Evolutionary conservation across 1,284 basidiomycete species (phyloP).

Genomic region (Moniliella sp.): DNA sequence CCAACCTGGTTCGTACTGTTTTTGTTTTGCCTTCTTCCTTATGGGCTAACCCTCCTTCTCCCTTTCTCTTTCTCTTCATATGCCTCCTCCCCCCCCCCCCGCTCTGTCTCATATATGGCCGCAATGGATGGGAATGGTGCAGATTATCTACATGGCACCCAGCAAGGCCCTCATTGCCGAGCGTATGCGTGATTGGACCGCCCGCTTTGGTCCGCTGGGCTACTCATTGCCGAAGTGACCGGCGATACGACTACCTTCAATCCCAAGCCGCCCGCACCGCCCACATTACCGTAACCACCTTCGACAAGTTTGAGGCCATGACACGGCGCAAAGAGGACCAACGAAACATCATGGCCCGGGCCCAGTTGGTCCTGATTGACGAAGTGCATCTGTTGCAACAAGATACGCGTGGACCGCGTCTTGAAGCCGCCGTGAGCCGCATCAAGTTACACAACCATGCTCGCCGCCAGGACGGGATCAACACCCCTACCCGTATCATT

Average conservation of each 20-base stretch:
- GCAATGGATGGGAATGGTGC: no score
- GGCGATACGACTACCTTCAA: conserved; percentile 2
- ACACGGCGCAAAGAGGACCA: conserved; percentile 42
- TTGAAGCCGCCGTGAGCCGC: conserved; percentile 79
- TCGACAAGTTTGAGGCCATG: conserved; percentile 75
- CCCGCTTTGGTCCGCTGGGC: conserved; percentile 53
- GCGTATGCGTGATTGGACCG: conserved; percentile 58
- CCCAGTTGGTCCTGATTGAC: conserved; percentile 48
- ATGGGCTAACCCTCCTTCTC: no score
- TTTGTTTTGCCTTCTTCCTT: no score
- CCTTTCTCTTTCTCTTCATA: no score
- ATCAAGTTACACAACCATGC: conserved; percentile 48
- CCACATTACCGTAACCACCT: conserved; percentile 40
- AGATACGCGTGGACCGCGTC: conserved; percentile 46
- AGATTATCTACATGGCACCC: conserved; percentile 76
- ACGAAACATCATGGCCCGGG: conserved; percentile 9
- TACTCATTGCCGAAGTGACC: conserved; percentile 61
- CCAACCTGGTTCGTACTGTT: no score
- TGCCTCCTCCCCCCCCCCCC: no score
- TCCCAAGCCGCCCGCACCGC: conserved; percentile 1
- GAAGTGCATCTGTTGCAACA: conserved; percentile 73
- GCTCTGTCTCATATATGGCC: no score
- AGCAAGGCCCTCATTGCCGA: conserved; percentile 69
- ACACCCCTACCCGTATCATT: conserved; percentile 53
- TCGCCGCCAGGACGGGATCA: no score